Base-by-base conservation (phyloP, 495 filamentous ascomycete genomes). In the Neurospora terricola region DNA sequence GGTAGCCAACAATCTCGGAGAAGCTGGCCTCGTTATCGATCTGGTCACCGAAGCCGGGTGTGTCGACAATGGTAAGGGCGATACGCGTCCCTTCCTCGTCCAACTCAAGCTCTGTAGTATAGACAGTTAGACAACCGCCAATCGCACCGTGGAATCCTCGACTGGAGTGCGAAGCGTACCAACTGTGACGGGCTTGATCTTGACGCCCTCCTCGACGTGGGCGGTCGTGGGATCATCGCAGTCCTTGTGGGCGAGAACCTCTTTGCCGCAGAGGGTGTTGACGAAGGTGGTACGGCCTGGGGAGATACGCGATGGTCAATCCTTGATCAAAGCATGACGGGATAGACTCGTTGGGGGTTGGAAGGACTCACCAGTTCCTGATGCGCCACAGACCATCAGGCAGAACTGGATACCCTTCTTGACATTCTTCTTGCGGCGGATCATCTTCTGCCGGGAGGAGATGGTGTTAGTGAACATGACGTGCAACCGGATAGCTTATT, bases 361-460 rank as follows among this genome's bases (percentile, higher is more conserved):
- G 37, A 40, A 48, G 75, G 62, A 85, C 89, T 77, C 89, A 98
- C 94, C 94, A 82, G 96, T 98, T 83, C 96, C 96, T 77, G 94
- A 97, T 80, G 96, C 95, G 85, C 96, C 96, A 82, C 96, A 98
- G 77, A 99, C 96, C 96, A 99, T 99, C 91, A 99, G 81, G 86
- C 95, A 98, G 87, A 99, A 99, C 88, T 98, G 96, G 80, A 99
- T 98, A 77, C 96, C 96, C 91, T 98, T 99, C 92, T 99, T 99
- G 85, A 98, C 95, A 88, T 98, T 98, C 90, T 99, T 99, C 94
- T 99, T 99, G 81, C 94, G 91, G 85, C 96, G 94, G 82, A 97
- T 94, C 91, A 96, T 94, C 82, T 94, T 92, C 92, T 94, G 84
- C 73, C 72, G 66, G 21, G 77, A 71, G 34, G 59, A 72, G 59